These are phyloP conservation scores for Clavariopsis aquatica DNA, from an alignment of 495 filamentous ascomycete genomes.

Conservation along the genomic window DNA sequence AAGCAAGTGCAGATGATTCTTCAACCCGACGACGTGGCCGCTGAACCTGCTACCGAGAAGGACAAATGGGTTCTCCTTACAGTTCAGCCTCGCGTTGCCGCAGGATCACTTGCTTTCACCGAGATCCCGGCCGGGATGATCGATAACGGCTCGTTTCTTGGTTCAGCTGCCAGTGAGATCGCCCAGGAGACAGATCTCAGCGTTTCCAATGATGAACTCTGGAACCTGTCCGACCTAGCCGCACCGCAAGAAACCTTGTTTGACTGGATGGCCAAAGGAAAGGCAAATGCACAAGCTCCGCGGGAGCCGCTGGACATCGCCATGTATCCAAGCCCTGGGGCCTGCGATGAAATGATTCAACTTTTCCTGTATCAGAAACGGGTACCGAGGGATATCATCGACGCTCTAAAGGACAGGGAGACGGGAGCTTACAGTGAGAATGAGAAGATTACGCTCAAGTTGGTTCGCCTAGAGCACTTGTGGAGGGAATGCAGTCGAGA, in stretches of 20 bases:
- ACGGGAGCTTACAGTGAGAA: slow-evolving; percentile 76
- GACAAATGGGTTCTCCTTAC: slow-evolving; percentile 76
- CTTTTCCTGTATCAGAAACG: slow-evolving; percentile 73
- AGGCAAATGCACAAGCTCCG: slow-evolving; percentile 35
- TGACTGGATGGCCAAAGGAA: neutral
- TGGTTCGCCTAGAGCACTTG: slow-evolving; percentile 69
- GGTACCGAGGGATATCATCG: slow-evolving; percentile 63
- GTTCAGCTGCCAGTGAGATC: slow-evolving; percentile 79
- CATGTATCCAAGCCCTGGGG: slow-evolving; percentile 76
- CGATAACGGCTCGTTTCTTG: slow-evolving; percentile 68
- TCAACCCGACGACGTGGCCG: slow-evolving; percentile 60
- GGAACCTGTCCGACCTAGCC: slow-evolving; percentile 70
- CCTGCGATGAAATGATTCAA: slow-evolving; percentile 81
- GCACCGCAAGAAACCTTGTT: neutral
- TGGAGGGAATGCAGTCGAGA: slow-evolving; percentile 78
- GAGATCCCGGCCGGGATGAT: slow-evolving; percentile 92
- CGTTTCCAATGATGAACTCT: slow-evolving; percentile 58
- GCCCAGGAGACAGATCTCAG: slow-evolving; percentile 64
- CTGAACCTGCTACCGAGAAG: slow-evolving; percentile 42
- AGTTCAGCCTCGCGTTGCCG: slow-evolving; percentile 79
- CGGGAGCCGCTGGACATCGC: slow-evolving; percentile 59
- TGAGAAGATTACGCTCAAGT: slow-evolving; percentile 80
- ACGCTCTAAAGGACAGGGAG: slow-evolving; percentile 70
- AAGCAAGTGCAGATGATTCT: slow-evolving; percentile 9
- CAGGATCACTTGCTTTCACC: slow-evolving; percentile 70